Evolutionary conservation across 805 yeast genomes (phyloP).

Genomic region (Cyberlindnera xylosilytica): DNA sequence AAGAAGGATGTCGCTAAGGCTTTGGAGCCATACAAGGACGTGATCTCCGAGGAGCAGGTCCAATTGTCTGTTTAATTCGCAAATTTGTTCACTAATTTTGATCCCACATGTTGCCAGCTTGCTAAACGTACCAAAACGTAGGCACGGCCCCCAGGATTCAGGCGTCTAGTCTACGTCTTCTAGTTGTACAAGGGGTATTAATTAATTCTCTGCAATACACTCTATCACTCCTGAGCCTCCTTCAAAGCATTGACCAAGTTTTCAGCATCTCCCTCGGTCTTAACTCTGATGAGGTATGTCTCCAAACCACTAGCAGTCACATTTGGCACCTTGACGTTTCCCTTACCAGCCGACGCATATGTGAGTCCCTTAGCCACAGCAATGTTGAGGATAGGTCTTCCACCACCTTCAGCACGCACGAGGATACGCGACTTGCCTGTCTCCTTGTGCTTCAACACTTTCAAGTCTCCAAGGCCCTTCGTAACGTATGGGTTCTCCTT

Average conservation of each 20-base stretch:
- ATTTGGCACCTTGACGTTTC: conserved; percentile 67
- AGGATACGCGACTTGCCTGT: conserved; percentile 65
- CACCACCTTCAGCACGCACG: conserved; percentile 86
- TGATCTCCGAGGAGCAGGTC: conserved; percentile 64
- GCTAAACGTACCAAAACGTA: no score
- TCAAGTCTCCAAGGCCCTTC: conserved; percentile 81
- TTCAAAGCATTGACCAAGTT: conserved; percentile 39
- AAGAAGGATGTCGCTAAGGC: conserved; percentile 82
- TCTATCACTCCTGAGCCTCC: conserved; percentile 16
- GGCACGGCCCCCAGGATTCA: no score
- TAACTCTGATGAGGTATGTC: conserved; percentile 72
- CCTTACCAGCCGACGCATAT: conserved; percentile 47
- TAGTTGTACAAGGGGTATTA: no score
- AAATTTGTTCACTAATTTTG: no score
- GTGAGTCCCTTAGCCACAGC: conserved; percentile 53
- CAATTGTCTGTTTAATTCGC: conserved; percentile 77
- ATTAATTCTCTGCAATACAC: no score
- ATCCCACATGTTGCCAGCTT: no score
- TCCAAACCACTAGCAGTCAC: conserved; percentile 55
- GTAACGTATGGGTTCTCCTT: conserved; percentile 45
- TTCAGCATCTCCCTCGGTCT: conserved; percentile 66
- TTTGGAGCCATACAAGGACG: conserved; percentile 58
- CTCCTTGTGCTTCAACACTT: conserved; percentile 58
- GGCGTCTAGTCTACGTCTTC: no score
- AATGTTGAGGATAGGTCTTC: conserved; percentile 71